Evolutionary conservation across 2,329 filamentous ascomycete genomes (phyloP).

Genomic region (Aspergillus fischeri): DNA sequence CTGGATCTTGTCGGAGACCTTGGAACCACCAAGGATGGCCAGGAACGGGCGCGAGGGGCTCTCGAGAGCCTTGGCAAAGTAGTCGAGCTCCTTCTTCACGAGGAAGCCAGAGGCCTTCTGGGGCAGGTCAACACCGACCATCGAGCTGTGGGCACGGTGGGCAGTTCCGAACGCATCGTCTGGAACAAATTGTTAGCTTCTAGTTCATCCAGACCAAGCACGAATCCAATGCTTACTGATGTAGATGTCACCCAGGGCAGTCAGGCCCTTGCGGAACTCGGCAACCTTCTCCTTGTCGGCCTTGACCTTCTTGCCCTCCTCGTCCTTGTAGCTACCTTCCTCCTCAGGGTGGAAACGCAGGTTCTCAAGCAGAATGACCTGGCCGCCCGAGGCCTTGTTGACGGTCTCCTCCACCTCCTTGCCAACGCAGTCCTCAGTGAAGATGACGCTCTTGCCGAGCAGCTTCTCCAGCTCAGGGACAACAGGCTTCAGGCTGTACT

Average conservation of each 20-base stretch:
- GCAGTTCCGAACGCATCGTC: constrained; percentile 98
- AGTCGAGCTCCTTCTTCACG: constrained; percentile 99
- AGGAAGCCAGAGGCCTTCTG: constrained; percentile 98
- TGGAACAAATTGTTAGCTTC: constrained; percentile 32
- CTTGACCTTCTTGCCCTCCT: constrained; percentile 94
- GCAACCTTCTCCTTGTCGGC: constrained; percentile 90
- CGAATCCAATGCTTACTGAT: constrained; percentile 64
- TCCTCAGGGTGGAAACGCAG: constrained; percentile 97
- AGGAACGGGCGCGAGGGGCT: constrained; percentile 92
- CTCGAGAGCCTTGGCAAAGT: constrained; percentile 97
- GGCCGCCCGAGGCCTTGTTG: constrained; percentile 73
- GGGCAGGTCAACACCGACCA: constrained; percentile 93
- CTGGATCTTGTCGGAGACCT: constrained; percentile 99
- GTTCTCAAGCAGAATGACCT: constrained; percentile 92
- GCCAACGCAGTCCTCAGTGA: constrained; percentile 87
- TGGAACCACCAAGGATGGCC: constrained; percentile 95
- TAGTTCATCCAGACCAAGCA: not conserved
- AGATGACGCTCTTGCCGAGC: constrained; percentile 75
- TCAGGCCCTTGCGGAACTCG: constrained; percentile 91
- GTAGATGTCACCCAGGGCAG: constrained; percentile 90
- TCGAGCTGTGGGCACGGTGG: constrained; percentile 97
- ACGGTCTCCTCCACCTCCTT: constrained; percentile 85
- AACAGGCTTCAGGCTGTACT: constrained; percentile 93
- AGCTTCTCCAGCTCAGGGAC: constrained; percentile 89
- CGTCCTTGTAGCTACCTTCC: constrained; percentile 93